Evolutionary conservation across 257 asterid species (phyloP), one percentile per base, ranked within the genome.

Genomic region (Gentiana dahurica): DNA sequence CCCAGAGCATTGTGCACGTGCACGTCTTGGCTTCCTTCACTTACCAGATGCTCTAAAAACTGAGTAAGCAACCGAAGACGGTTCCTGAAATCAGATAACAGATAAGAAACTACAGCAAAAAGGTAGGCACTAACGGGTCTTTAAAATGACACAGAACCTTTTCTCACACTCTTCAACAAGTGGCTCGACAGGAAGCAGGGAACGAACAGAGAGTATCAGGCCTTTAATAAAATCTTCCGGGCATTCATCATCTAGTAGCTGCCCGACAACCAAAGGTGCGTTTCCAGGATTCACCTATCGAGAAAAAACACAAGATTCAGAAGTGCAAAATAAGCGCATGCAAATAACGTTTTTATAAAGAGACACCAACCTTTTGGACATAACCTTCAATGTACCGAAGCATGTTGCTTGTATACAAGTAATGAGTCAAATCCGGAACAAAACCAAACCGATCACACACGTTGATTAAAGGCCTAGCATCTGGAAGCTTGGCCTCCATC

Each of bases 1-100:
- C 99, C 99, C 80, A 92, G 78, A 58, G 97, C 97, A 73, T 92
- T 92, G 82, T 92, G 99, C 37, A 92, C 99, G 63, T 92, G 99
- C 51, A 92, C 99, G 73, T 92, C 99, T 72, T 92, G 97, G 75
- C 97, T 88, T 71, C 99, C 99, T 76, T 92, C 99, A 54, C 96
- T 88, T 85, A 92, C 99, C 68, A 92, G 99, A 79, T 88, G 97
- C 89, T 92, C 99, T 87, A 92, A 67, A 67, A 92, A 92, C 58
- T 92, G 99, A 60, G 99, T 88, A 61, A 92, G 95, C 51, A 92
- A 75, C 54, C 99, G 99, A 67, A 92, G 96, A 37, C 97, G 97
- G 65, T 92, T 92, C 92, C 99, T 92, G 82, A 65, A 67, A 41
- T 51, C 51, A 68, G 24, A 24, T 1, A 24, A 24, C 7, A 59